Base-by-base conservation (phyloP, 2,329 filamentous ascomycete species). In the Salinomyces thailandicus region DNA sequence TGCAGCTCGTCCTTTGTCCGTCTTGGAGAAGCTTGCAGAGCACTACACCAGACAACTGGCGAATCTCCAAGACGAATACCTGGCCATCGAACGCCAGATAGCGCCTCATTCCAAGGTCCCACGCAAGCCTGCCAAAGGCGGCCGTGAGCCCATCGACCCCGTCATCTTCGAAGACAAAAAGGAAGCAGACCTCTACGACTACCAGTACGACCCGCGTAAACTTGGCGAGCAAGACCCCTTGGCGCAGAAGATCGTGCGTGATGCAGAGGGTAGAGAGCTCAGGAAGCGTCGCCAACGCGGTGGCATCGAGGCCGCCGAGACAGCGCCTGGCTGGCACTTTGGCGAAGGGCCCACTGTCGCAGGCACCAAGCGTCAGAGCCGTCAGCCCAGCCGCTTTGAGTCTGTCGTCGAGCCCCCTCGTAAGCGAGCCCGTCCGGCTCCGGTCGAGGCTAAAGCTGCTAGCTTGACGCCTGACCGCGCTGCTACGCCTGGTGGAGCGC, bases 181-280 rank as follows among this genome's bases (percentile, higher is more conserved):
- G 45, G 74, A 78, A 57, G 67, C 74, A 1, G 67, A 69, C 39
- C 57, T 79, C 0, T 79, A 78, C 49, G 71, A 72, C 37, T 78
- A 77, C 52, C 65, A 63, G 20, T 72, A 72, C 50, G 71, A 73
- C 42, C 55, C 68, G 0, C 70, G 70, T 46, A 67, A 65, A 39
- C 47, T 60, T 30, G 67, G 67, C n/a, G 61, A 58, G 36, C 74
- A 77, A 45, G 69, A 77, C 48, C 71, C 75, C 0, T 74, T 73
- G 39, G 53, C 62, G 1, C 74, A 78, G 43, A 58, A 61, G 20
- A 61, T 64, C 32, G 59, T 64, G 3, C 59, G 62, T 35, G 65
- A 68, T 27, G 60, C 56, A 18, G 60, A 62, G 36, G 64, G 66
- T 13, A 58, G 66, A 36, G 66, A 69, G 48, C 54, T 71, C 2